These are phyloP conservation scores for Aspergillus pseudoterreus DNA, from an alignment of 2,329 filamentous ascomycete genomes.

Conservation along the genomic window DNA sequence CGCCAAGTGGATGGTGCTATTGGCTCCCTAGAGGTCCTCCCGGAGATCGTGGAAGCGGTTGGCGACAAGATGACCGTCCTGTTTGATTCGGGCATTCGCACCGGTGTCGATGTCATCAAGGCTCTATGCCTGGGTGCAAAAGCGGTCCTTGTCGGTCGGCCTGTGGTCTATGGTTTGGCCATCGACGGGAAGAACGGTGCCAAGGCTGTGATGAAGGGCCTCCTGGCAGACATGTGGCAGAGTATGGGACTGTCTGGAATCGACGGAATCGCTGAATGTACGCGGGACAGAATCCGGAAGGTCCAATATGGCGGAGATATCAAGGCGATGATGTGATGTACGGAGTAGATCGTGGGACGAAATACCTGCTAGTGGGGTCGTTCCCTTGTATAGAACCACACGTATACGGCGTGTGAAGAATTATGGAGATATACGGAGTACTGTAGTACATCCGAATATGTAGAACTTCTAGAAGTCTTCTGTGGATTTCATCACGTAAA, in stretches of 20 bases:
- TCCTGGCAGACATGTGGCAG: conserved; percentile 54
- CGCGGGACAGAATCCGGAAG: conserved; percentile 29
- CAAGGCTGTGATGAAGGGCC: conserved; percentile 47
- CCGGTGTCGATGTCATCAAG: conserved; percentile 50
- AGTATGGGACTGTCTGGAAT: conserved; percentile 56
- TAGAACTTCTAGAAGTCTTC: too few species aligned
- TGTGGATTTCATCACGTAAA: too few species aligned
- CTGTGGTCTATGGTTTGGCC: conserved; percentile 56
- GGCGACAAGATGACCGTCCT: conserved; percentile 45
- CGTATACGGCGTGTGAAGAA: too few species aligned
- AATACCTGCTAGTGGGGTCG: not conserved
- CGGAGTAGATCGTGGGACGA: not conserved
- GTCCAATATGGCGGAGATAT: conserved; percentile 34
- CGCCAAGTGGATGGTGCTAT: conserved; percentile 52
- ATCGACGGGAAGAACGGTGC: conserved; percentile 55
- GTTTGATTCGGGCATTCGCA: conserved; percentile 51
- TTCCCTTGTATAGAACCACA: too few species aligned
- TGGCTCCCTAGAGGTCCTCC: conserved; percentile 51
- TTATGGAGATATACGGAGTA: too few species aligned
- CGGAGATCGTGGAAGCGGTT: conserved; percentile 60
- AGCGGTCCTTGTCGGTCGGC: conserved; percentile 55
- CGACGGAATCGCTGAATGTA: conserved; percentile 32
- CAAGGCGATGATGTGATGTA: conserved; percentile 29
- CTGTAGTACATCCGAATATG: too few species aligned
- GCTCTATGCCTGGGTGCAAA: conserved; percentile 55